These are phyloP conservation scores for Carex parvula DNA, from an alignment of 176 grass and related monocot genomes.

Conservation along the genomic window DNA sequence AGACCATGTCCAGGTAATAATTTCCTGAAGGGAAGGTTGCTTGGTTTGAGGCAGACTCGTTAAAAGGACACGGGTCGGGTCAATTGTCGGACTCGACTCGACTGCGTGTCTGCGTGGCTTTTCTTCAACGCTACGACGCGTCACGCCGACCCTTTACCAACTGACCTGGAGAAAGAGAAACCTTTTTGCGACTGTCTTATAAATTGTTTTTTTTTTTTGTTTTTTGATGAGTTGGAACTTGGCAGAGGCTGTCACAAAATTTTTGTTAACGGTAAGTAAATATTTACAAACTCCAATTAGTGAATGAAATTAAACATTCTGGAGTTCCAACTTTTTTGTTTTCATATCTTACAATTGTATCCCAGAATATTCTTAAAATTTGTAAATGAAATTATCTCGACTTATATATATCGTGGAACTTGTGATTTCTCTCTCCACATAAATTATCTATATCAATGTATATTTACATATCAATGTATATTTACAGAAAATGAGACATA, in stretches of 20 bases:
- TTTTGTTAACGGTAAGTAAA: no score
- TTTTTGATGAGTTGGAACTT: no score
- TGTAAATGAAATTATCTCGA: not conserved
- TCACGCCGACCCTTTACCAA: not conserved
- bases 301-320: no score
- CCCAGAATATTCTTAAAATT: not conserved
- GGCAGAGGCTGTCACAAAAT: no score
- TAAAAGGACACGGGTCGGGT: not conserved
- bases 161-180: not conserved
- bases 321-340: not conserved
- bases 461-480: no score
- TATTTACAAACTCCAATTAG: no score
- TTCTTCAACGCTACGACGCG: slow-evolving; percentile 5
- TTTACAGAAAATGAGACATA: no score
- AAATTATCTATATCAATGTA: no score
- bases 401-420: not conserved
- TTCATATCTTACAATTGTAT: not conserved
- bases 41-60: not conserved
- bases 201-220: no score
- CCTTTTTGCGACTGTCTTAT: not conserved
- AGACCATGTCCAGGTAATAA: not conserved
- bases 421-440: not conserved
- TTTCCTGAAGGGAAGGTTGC: not conserved
- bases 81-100: slow-evolving; percentile 5
- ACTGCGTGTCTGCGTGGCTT: not conserved